Evolutionary conservation across 371 early-diverging fungal species (phyloP).

Genomic region (Apophysomyces elegans): DNA sequence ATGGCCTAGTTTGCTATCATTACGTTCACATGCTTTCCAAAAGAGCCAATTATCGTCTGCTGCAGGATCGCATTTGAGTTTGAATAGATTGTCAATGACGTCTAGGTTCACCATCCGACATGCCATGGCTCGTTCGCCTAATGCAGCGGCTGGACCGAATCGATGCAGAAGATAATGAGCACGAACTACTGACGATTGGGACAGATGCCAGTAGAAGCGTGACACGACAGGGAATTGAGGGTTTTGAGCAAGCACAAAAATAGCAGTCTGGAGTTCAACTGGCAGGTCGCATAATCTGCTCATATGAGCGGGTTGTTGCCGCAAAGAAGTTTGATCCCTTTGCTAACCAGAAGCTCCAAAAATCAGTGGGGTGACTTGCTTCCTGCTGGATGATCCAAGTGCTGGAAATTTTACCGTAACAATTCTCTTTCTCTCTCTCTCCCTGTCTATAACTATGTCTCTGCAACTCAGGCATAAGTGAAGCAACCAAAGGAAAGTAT

Average conservation of each 20-base stretch:
- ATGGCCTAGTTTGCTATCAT: slow-evolving; percentile 22
- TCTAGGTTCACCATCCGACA: slow-evolving; percentile 25
- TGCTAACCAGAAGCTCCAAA: no score
- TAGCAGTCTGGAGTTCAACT: slow-evolving; percentile 32
- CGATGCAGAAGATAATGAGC: slow-evolving; percentile 36
- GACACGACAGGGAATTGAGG: slow-evolving; percentile 26
- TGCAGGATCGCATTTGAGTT: slow-evolving; percentile 25
- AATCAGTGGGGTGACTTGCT: no score
- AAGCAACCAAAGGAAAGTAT: no score
- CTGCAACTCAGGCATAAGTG: no score
- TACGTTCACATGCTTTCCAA: slow-evolving; percentile 24
- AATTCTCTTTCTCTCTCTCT: no score
- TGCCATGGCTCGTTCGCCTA: slow-evolving; percentile 32
- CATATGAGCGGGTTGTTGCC: not conserved
- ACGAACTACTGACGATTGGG: slow-evolving; percentile 27
- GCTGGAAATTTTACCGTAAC: no score
- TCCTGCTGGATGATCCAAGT: no score
- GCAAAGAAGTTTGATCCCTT: no score
- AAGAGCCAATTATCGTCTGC: slow-evolving; percentile 40
- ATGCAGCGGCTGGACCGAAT: slow-evolving; percentile 34
- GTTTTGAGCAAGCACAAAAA: slow-evolving; percentile 45
- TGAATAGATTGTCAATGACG: slow-evolving; percentile 34
- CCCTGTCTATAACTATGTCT: no score
- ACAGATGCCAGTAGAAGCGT: slow-evolving; percentile 29
- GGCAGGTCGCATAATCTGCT: slow-evolving; percentile 24